Conservation (phyloP, 2,329 filamentous ascomycete species). For the Trichoderma aggressivum region DNA sequence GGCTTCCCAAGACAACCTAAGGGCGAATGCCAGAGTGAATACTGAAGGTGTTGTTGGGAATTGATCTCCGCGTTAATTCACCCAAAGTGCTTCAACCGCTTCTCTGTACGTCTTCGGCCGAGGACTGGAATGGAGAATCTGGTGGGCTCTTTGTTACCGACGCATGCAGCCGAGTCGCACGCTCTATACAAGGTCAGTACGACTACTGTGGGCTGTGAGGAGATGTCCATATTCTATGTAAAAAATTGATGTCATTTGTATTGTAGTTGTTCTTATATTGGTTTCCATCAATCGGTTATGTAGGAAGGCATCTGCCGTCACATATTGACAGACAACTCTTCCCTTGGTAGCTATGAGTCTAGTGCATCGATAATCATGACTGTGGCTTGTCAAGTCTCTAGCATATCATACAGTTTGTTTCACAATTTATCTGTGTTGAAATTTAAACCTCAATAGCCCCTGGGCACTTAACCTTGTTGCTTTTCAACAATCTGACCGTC, state of each 20-base stretch:
- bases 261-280: neutral
- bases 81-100: neutral
- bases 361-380: neutral
- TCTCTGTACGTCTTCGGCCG: neutral
- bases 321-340: neutral
- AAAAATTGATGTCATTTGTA: neutral
- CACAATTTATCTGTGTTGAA: no score
- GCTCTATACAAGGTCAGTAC: neutral
- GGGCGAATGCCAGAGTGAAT: neutral
- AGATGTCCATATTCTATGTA: neutral
- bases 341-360: neutral
- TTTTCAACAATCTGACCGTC: no score
- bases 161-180: neutral
- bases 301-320: neutral
- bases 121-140: neutral
- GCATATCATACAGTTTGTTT: neutral
- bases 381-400: neutral
- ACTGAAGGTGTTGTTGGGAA: neutral
- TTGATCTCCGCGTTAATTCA: neutral
- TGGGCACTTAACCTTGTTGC: no score
- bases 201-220: neutral
- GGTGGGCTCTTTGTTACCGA: neutral
- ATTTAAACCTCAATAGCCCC: no score
- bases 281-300: neutral
- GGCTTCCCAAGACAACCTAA: neutral